phyloP scores from a whole-genome alignment of 768 basidiomycete genomes.

The Mycena maculata region DNA sequence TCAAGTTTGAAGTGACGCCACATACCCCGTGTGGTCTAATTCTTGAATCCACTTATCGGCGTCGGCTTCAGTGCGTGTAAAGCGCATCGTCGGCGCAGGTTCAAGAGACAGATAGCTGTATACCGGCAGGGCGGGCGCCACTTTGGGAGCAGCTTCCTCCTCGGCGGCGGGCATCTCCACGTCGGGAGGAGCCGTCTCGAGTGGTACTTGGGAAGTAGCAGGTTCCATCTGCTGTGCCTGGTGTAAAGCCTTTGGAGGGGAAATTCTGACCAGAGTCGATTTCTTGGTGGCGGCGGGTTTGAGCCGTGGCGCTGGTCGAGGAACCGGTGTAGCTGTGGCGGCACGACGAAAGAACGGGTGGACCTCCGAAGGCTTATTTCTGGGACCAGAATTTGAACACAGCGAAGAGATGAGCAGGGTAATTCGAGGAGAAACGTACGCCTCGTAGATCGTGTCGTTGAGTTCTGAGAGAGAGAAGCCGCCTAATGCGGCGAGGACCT shows the following conservation, averaged over 20 bases:
- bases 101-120: slow-evolving; percentile 21
- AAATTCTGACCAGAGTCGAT: not conserved
- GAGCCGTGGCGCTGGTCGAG: not conserved
- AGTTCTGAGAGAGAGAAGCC: slow-evolving; percentile 17
- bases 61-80: slow-evolving; percentile 23
- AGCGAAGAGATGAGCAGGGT: not conserved
- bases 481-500: slow-evolving; percentile 21
- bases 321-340: not conserved
- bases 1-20: not conserved
- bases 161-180: too few relatives aligned
- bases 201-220: too few relatives aligned
- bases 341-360: slow-evolving; percentile 10
- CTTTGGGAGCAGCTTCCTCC: too few relatives aligned
- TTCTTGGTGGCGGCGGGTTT: slow-evolving; percentile 8
- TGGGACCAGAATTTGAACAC: not conserved
- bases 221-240: not conserved
- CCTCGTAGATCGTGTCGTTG: not conserved
- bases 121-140: not conserved
- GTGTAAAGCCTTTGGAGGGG: not conserved
- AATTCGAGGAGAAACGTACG: too few relatives aligned
- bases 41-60: slow-evolving; percentile 25
- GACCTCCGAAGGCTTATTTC: not conserved
- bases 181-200: too few relatives aligned
- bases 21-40: slow-evolving; percentile 23
- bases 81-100: slow-evolving; percentile 20